Conservation (phyloP, 2,329 filamentous ascomycete genomes). For the Botrytis byssoidea region DNA sequence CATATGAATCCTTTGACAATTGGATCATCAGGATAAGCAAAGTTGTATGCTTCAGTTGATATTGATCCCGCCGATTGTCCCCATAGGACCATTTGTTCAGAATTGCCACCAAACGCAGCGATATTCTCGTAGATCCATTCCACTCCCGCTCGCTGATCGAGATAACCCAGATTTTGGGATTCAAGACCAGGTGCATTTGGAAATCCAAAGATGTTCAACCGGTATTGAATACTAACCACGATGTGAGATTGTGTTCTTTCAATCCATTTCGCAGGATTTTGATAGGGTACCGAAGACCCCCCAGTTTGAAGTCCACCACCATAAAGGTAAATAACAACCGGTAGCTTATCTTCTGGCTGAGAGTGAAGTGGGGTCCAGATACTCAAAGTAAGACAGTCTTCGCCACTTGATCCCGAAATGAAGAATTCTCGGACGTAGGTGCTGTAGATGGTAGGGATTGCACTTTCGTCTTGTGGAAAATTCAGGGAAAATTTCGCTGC, state of each 20-base stretch:
- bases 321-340: conserved; percentile 35
- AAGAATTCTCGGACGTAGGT: conserved; percentile 14
- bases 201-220: conserved; percentile 37
- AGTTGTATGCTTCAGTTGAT: neutral
- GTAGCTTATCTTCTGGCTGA: conserved; percentile 45
- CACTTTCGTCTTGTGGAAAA: neutral
- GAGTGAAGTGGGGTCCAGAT: conserved; percentile 30
- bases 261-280: conserved; percentile 23
- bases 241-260: conserved; percentile 27
- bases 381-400: conserved; percentile 36
- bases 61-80: neutral
- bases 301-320: conserved; percentile 23
- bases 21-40: neutral
- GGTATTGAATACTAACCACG: conserved; percentile 39
- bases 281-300: conserved; percentile 18
- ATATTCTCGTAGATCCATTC: neutral
- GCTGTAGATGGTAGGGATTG: neutral
- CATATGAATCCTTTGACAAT: neutral
- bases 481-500: neutral
- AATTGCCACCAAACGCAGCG: neutral
- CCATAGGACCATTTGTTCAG: neutral
- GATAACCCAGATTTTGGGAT: neutral
- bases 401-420: conserved; percentile 20
- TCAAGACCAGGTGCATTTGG: neutral
- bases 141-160: neutral